Conservation (phyloP, 352 stramenopile genomes). For the Phytophthora constricta region DNA sequence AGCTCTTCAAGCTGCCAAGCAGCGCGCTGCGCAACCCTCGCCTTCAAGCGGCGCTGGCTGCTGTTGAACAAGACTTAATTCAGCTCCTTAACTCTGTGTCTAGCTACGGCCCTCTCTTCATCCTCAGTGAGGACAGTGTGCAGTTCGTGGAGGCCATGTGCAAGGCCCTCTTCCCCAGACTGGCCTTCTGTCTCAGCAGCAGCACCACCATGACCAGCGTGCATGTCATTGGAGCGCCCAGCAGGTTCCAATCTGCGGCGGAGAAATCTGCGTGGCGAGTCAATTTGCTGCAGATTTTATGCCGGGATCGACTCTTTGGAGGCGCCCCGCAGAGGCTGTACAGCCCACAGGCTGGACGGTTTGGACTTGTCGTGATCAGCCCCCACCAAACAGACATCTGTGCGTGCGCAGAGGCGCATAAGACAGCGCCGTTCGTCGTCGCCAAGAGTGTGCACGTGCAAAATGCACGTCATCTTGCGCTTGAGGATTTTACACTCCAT, state of each 20-base stretch:
- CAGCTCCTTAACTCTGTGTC: conserved; percentile 61
- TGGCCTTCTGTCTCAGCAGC: conserved; percentile 66
- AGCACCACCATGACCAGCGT: conserved; percentile 59
- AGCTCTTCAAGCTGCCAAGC: conserved; percentile 56
- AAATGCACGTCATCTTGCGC: conserved; percentile 51
- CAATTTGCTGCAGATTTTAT: conserved; percentile 60
- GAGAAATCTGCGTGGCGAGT: conserved; percentile 67
- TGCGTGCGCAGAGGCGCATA: conserved; percentile 56
- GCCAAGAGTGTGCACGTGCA: conserved; percentile 67
- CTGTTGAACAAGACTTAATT: conserved; percentile 63
- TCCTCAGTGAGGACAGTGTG: conserved; percentile 69
- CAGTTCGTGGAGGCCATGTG: conserved; percentile 69
- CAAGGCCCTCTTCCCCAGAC: conserved; percentile 65
- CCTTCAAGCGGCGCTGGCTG: conserved; percentile 55
- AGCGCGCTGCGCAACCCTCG: conserved; percentile 53
- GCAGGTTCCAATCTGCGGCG: conserved; percentile 52
- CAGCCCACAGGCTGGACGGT: conserved; percentile 45
- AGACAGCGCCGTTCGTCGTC: conserved; percentile 63
- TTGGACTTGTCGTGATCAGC: conserved; percentile 67
- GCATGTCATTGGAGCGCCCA: conserved; percentile 63
- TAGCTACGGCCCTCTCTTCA: conserved; percentile 59
- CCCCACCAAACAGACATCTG: conserved; percentile 63
- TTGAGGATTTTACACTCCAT: conserved; percentile 66
- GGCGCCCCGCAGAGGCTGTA: conserved; percentile 49
- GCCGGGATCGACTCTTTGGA: conserved; percentile 62